Evolutionary conservation across 352 stramenopile genomes (phyloP).

Genomic region (Saprolegnia parasitica): DNA sequence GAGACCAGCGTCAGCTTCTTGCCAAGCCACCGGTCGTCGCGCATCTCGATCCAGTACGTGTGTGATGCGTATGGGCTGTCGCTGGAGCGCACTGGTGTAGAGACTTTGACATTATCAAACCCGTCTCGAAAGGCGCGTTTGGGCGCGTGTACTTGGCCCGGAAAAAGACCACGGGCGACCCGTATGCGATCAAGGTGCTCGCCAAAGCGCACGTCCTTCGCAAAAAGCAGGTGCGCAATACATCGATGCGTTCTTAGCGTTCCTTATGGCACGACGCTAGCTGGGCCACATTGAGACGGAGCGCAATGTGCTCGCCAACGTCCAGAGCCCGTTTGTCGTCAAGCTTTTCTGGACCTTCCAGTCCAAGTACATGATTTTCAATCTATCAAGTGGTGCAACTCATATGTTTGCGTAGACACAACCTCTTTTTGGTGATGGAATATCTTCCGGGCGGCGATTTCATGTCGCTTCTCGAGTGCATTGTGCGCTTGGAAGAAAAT

Average conservation of each 20-base stretch:
- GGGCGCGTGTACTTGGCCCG: slow-evolving; percentile 83
- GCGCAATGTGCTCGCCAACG: slow-evolving; percentile 79
- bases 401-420: slow-evolving; percentile 25
- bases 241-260: background rate
- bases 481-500: slow-evolving; percentile 84
- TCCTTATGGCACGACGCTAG: slow-evolving; percentile 32
- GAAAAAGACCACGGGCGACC: slow-evolving; percentile 84
- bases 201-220: slow-evolving; percentile 83
- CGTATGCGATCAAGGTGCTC: slow-evolving; percentile 90
- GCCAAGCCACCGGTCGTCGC: background rate
- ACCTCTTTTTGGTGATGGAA: slow-evolving; percentile 89
- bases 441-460: slow-evolving; percentile 88
- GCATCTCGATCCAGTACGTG: slow-evolving; percentile 25
- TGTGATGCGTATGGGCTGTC: background rate
- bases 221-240: slow-evolving; percentile 76
- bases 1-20: background rate
- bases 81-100: background rate
- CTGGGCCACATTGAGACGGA: slow-evolving; percentile 85
- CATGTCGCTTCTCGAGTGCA: slow-evolving; percentile 84
- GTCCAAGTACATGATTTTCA: slow-evolving; percentile 65
- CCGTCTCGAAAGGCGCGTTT: slow-evolving; percentile 86
- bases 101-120: slow-evolving; percentile 88
- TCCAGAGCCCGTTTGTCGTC: slow-evolving; percentile 87
- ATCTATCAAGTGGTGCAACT: background rate
- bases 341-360: slow-evolving; percentile 90